phyloP scores from a whole-genome alignment of 768 basidiomycete species.

The Hygrophoropsis aurantiaca region DNA sequence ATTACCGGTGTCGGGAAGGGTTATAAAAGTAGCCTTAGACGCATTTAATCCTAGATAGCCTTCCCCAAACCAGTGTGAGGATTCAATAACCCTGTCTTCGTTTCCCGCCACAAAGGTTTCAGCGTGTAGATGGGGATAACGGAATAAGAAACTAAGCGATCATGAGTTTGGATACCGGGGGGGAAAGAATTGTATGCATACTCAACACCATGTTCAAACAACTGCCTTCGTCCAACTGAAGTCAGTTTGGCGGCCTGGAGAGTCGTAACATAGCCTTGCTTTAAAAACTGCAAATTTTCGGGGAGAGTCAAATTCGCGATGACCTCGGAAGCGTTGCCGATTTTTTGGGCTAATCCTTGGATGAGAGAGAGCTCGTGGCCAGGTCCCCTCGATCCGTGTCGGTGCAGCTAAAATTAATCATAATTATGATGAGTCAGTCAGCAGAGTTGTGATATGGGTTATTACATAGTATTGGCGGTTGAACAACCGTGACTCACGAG shows the following conservation, averaged over 20 bases:
- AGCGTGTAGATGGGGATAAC: constrained; percentile 19
- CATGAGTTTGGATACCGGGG: too few species aligned
- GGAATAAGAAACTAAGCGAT: constrained; percentile 17
- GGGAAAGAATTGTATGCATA: constrained; percentile 2
- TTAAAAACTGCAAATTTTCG: constrained; percentile 27
- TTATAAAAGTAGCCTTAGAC: constrained; percentile 26
- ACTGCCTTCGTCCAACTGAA: constrained; percentile 28
- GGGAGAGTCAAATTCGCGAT: constrained; percentile 29
- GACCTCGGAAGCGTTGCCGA: constrained; percentile 18
- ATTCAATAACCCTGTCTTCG: constrained; percentile 33
- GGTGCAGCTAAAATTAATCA: constrained; percentile 25
- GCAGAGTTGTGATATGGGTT: too few species aligned
- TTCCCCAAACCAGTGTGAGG: constrained; percentile 39
- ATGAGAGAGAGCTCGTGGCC: constrained; percentile 31
- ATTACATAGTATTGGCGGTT: background rate
- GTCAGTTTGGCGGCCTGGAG: constrained; percentile 36
- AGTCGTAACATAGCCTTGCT: constrained; percentile 29
- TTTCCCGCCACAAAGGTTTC: constrained; percentile 14
- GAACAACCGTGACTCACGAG: constrained; percentile 20
- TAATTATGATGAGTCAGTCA: background rate
- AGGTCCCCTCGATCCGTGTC: constrained; percentile 35
- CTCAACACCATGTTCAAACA: constrained; percentile 36
- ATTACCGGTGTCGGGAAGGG: constrained; percentile 31
- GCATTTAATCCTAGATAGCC: constrained; percentile 36
- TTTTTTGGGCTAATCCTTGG: constrained; percentile 26